Evolutionary conservation across 2,329 filamentous ascomycete genomes (phyloP).

Genomic region (Aaosphaeria pasadenensis): DNA sequence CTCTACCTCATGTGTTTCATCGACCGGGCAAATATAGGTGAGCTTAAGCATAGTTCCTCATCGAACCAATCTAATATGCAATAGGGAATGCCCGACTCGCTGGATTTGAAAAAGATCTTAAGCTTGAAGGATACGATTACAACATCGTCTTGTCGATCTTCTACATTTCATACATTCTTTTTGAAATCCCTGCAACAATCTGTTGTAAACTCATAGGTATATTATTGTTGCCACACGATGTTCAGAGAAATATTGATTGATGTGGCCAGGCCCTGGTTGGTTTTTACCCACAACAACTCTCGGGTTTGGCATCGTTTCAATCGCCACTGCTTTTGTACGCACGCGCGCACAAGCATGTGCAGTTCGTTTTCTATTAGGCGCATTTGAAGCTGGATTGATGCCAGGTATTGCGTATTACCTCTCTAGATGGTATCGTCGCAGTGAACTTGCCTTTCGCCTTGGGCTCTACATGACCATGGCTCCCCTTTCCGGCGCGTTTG

Average conservation of each 20-base stretch:
- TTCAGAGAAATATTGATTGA: neutral
- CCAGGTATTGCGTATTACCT: constrained; percentile 71
- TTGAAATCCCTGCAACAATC: constrained; percentile 66
- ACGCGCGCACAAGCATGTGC: constrained; percentile 50
- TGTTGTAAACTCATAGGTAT: constrained; percentile 60
- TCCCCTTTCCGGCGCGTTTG: constrained; percentile 65
- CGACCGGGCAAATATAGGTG: constrained; percentile 67
- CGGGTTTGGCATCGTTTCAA: constrained; percentile 58
- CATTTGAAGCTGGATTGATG: constrained; percentile 68
- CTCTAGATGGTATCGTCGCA: constrained; percentile 65
- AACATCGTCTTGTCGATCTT: constrained; percentile 66
- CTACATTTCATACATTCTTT: constrained; percentile 68
- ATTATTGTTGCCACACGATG: neutral
- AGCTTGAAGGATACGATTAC: constrained; percentile 60
- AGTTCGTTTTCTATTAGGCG: constrained; percentile 60
- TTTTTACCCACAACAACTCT: constrained; percentile 62
- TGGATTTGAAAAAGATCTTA: constrained; percentile 59
- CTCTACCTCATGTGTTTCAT: constrained; percentile 70
- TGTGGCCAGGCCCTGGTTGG: constrained; percentile 56
- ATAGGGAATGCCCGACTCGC: constrained; percentile 64
- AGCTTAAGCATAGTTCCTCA: constrained; percentile 8
- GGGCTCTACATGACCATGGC: constrained; percentile 66
- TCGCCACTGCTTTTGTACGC: constrained; percentile 62
- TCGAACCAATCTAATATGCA: neutral
- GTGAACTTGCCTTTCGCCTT: constrained; percentile 63